Conservation (phyloP, 495 filamentous ascomycete species). For the Achaetomiella virescens region DNA sequence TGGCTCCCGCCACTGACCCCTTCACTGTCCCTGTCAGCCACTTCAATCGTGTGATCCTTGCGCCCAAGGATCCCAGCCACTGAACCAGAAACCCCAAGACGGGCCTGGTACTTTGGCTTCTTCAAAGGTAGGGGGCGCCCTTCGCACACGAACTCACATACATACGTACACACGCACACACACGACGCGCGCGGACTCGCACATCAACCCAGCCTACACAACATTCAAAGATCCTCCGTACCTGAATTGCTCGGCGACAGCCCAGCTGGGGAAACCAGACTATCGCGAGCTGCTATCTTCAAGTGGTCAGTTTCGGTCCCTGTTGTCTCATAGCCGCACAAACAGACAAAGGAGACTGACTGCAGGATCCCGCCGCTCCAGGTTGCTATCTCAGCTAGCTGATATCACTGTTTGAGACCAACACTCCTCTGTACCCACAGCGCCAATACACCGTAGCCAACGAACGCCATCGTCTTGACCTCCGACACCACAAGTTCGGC, state of each 20-base stretch:
- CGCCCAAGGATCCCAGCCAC: slow-evolving; percentile 25
- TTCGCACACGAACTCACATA: slow-evolving; percentile 14
- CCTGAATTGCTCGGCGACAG: background rate
- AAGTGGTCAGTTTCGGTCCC: slow-evolving; percentile 8
- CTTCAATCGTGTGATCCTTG: slow-evolving; percentile 19
- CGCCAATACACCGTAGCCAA: background rate
- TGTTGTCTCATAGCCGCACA: slow-evolving; percentile 20
- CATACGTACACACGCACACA: background rate
- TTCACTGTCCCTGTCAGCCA: slow-evolving; percentile 4
- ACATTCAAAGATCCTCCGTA: background rate
- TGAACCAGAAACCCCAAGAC: slow-evolving; percentile 1
- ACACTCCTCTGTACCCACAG: slow-evolving; percentile 20
- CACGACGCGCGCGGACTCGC: background rate
- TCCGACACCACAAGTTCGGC: slow-evolving; percentile 9
- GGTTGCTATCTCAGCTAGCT: slow-evolving; percentile 12
- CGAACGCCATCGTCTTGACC: slow-evolving; percentile 15
- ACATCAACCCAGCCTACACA: background rate
- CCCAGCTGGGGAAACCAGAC: slow-evolving; percentile 1
- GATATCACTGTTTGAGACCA: slow-evolving; percentile 20
- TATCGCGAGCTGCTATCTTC: background rate
- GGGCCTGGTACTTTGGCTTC: slow-evolving; percentile 8
- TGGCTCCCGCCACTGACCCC: slow-evolving; percentile 3
- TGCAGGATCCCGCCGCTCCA: slow-evolving; percentile 9
- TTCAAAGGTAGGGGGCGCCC: slow-evolving; percentile 27
- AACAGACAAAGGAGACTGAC: slow-evolving; percentile 27